These are phyloP conservation scores for Calonectria montana DNA, from an alignment of 2,329 filamentous ascomycete species.

Conservation along the genomic window DNA sequence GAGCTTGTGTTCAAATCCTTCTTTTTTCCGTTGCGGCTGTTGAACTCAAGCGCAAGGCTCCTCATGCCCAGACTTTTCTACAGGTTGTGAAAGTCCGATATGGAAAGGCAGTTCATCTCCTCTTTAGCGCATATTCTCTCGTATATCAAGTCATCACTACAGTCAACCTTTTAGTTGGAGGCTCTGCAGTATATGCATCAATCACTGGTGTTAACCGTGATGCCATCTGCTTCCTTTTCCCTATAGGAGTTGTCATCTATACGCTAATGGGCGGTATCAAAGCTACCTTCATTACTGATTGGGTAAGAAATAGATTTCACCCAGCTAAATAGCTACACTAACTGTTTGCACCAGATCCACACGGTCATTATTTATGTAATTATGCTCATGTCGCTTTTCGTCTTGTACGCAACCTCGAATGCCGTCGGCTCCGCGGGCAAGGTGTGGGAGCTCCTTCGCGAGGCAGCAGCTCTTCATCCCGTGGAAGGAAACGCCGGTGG, in stretches of 20 bases:
- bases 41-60: constrained; percentile 21
- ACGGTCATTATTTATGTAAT: constrained; percentile 22
- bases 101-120: constrained; percentile 14
- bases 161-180: constrained; percentile 22
- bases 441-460: constrained; percentile 17
- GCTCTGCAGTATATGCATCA: constrained; percentile 21
- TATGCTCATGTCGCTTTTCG: constrained; percentile 19
- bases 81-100: constrained; percentile 20
- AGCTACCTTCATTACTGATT: constrained; percentile 21
- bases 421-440: constrained; percentile 11
- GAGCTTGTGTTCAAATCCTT: constrained; percentile 19
- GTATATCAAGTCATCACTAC: constrained; percentile 23
- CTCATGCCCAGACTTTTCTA: constrained; percentile 16
- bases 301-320: not conserved
- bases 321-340: not conserved
- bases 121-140: constrained; percentile 17
- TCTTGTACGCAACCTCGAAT: constrained; percentile 18
- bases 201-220: constrained; percentile 26
- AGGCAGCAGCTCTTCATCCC: constrained; percentile 12
- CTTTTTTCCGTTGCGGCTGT: constrained; percentile 20
- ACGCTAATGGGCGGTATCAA: constrained; percentile 24
- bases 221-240: constrained; percentile 24
- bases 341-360: not conserved
- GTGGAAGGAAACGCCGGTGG: constrained; percentile 16
- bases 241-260: constrained; percentile 20